Percentiles rank a stretch among this genome's conserved stretches.
Evolutionary conservation across 177 flowering plant species (phyloP).

Genomic region (Vitis hybrid): DNA sequence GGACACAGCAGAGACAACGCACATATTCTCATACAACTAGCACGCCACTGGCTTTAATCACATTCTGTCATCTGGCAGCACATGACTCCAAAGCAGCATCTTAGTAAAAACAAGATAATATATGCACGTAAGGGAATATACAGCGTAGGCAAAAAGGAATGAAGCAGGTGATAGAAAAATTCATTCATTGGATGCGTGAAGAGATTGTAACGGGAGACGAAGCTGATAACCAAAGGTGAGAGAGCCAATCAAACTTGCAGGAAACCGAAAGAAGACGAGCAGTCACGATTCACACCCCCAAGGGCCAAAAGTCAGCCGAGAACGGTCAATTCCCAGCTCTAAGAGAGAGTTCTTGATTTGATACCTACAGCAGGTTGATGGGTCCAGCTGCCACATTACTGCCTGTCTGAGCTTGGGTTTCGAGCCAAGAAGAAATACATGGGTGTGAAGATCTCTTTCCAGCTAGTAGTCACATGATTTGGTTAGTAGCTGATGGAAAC

Average conservation of each 20-base stretch:
- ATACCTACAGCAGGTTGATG: neutral
- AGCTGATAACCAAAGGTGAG: neutral
- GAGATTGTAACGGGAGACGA: neutral
- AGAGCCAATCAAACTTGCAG: neutral
- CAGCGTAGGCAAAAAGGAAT: no score
- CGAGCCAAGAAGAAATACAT: slow-evolving; percentile 37
- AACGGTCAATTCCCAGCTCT: neutral
- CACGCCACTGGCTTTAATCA: no score
- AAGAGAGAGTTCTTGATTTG: neutral
- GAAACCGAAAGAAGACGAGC: neutral
- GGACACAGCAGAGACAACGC: no score
- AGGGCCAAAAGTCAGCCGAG: neutral
- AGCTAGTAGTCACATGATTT: slow-evolving; percentile 17
- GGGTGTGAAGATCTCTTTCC: slow-evolving; percentile 54
- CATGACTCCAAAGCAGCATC: no score
- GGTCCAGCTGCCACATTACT: neutral
- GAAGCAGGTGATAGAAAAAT: neutral
- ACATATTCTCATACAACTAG: no score
- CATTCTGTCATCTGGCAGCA: no score
- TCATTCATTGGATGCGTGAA: neutral
- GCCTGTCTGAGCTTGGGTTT: slow-evolving; percentile 34
- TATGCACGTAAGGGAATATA: no score
- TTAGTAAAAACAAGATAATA: no score
- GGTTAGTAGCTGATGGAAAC: neutral
- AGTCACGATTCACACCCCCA: no score